Evolutionary conservation across 225 moss, liverwort and hornwort genomes (phyloP).

Genomic region (Takakia lepidozioides): DNA sequence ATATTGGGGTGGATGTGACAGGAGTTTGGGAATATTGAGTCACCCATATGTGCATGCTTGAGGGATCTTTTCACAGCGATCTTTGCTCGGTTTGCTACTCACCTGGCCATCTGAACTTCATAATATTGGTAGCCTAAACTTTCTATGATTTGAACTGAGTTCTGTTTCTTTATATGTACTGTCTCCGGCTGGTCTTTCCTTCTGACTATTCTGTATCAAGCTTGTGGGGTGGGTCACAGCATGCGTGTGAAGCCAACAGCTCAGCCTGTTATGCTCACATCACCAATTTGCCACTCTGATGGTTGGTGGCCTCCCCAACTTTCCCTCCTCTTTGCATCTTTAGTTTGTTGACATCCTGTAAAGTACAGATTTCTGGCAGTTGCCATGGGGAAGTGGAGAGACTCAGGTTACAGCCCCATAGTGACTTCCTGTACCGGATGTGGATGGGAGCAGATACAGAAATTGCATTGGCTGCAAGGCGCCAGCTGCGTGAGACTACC

Average conservation of each 20-base stretch:
- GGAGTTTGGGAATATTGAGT: slow-evolving; percentile 67
- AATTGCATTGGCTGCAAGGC: slow-evolving; percentile 37
- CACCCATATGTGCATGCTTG: slow-evolving; percentile 40
- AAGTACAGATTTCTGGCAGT: too few relatives aligned
- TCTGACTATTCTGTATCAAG: too few relatives aligned
- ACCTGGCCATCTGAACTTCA: too few relatives aligned
- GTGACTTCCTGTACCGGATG: slow-evolving; percentile 2
- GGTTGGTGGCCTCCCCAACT: slow-evolving; percentile 30
- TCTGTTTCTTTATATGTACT: too few relatives aligned
- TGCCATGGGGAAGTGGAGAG: too few relatives aligned
- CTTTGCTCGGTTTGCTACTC: slow-evolving; percentile 33
- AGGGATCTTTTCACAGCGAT: slow-evolving; percentile 30
- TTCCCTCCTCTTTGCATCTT: slow-evolving; percentile 4
- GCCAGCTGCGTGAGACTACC: slow-evolving; percentile 54
- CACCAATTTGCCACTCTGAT: slow-evolving; percentile 56
- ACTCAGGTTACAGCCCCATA: too few relatives aligned
- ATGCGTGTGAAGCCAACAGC: slow-evolving; percentile 42
- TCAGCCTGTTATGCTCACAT: slow-evolving; percentile 46
- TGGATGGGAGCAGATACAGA: slow-evolving; percentile 29
- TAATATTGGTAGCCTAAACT: too few relatives aligned
- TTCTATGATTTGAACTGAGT: too few relatives aligned
- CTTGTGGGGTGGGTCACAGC: slow-evolving; percentile 24
- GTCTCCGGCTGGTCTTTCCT: too few relatives aligned
- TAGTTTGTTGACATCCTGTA: too few relatives aligned
- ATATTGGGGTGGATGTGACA: slow-evolving; percentile 15